Evolutionary conservation across 257 asterid species (phyloP), one percentile per base, ranked within the genome.

Genomic region (Marsdenia floribunda): DNA sequence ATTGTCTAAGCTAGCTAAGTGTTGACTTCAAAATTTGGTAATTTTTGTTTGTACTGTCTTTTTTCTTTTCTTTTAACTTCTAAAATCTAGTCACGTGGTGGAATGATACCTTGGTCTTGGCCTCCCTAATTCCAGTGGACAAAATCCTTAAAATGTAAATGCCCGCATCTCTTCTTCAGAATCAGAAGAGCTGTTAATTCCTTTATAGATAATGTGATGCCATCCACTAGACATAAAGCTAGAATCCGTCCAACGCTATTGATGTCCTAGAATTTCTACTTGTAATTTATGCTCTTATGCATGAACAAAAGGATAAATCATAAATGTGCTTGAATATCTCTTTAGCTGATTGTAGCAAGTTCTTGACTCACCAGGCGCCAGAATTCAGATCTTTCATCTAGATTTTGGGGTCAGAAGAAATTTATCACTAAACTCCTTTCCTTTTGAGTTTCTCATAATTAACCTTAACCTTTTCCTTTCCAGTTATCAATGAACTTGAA

Each of bases 21-120:
- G n/a, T 26, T 76, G 75, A 69, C 72, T 46, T 52, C 66, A 70
- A 37, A 71, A 60, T 0, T 60, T 66, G 75, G 35, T 49, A 68
- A 58, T 64, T 60, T 68, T 73, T 15, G 33, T 13, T 44, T 73
- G 38, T 72, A 22, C 38, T 21, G 35, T 33, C 40, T 72, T 35
- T 37, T 72, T 35, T 37, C 53, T 33, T 22, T 37, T 8, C 57
- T 13, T 55, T 55, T 75, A 33, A 7, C 42, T 6, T 55, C 22
- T 68, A 33, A 7, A 42, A 12, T 40, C 19, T 68, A 21, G 22
- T 7, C 35, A 6, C 12, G 0, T 70, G 46, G 0, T 70, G 46
- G 14, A 21, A 50, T 50, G 61, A 21, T 55, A 6, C 13, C 12
- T 16, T 44, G 49, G 49, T 44, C 49, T 49, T 47, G 55, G 16